These are phyloP conservation scores for Rhytidiadelphus loreus DNA, from an alignment of 225 moss, liverwort and hornwort genomes.

Conservation along the genomic window DNA sequence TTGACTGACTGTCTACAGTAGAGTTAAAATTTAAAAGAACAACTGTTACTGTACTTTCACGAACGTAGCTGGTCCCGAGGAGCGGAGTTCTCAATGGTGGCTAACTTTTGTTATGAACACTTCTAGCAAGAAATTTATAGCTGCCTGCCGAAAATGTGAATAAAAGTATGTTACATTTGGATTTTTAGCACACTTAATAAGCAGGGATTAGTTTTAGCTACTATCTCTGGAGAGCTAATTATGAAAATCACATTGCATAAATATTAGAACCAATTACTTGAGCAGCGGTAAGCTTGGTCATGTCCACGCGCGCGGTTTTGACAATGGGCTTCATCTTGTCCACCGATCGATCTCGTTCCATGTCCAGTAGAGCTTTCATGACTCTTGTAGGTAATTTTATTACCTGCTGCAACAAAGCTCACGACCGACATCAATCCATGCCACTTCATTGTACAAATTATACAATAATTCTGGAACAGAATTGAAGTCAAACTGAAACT, in stretches of 20 bases:
- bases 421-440: neutral
- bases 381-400: neutral
- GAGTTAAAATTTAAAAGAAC: neutral
- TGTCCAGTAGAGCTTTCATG: neutral
- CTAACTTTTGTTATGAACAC: neutral
- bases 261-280: neutral
- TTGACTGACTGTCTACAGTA: neutral
- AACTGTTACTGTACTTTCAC: neutral
- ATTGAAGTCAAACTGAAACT: neutral
- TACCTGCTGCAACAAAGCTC: neutral
- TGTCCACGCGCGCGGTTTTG: neutral
- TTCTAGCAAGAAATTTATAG: neutral
- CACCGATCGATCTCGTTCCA: neutral
- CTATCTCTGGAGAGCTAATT: neutral
- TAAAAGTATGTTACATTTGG: neutral
- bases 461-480: neutral
- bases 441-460: neutral
- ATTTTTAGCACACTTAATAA: neutral
- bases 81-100: neutral
- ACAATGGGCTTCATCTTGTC: neutral
- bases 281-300: conserved; percentile 6
- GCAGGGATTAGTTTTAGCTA: too few relatives aligned
- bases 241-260: neutral
- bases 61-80: neutral
- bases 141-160: neutral